These are phyloP conservation scores for Populus pruinosa DNA, from an alignment of 345 rosid genomes.

Conservation along the genomic window DNA sequence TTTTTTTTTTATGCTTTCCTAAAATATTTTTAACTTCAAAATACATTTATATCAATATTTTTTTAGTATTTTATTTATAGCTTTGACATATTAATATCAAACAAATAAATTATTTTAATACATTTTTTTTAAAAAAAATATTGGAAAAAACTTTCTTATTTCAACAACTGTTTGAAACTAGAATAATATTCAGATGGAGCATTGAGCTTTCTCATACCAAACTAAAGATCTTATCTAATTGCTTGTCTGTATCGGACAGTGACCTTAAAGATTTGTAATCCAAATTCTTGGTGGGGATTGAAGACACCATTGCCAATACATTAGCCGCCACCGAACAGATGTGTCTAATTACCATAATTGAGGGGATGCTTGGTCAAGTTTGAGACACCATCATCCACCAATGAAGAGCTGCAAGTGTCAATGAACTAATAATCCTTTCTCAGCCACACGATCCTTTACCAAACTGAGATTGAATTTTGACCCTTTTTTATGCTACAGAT, in stretches of 20 bases:
- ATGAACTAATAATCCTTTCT: neutral
- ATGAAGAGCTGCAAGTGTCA: neutral
- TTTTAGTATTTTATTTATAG: no score
- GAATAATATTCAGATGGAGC: neutral
- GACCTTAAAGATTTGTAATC: neutral
- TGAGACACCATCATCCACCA: slow-evolving; percentile 18
- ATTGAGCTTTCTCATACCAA: neutral
- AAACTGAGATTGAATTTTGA: neutral
- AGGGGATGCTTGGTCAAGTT: slow-evolving; percentile 24
- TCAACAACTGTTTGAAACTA: neutral
- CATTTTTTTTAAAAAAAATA: neutral
- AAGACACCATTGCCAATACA: slow-evolving; percentile 2
- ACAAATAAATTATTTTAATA: neutral
- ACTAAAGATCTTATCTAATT: neutral
- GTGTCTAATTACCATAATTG: slow-evolving; percentile 7
- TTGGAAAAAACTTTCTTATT: neutral
- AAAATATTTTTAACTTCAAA: no score
- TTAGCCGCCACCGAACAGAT: slow-evolving; percentile 20
- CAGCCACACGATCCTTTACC: neutral
- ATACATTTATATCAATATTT: no score
- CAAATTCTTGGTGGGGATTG: neutral
- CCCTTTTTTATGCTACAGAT: neutral
- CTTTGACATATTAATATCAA: no score
- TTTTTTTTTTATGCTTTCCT: no score
- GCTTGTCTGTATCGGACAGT: slow-evolving; percentile 2